phyloP scores from a whole-genome alignment of 345 rosid genomes.

The Hirschfeldia incana region DNA sequence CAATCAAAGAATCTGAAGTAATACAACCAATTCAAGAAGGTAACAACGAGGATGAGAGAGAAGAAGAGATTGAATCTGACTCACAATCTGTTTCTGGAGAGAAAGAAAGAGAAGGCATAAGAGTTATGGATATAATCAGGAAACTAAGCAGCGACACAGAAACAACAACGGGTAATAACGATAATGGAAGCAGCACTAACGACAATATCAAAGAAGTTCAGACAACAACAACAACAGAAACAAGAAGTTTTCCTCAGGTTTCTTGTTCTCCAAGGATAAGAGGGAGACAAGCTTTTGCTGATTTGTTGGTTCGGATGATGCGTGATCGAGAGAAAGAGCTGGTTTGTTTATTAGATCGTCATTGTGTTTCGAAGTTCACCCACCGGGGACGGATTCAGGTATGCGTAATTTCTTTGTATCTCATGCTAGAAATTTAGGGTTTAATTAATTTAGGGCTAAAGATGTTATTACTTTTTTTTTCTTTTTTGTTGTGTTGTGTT shows the following conservation, averaged over 20 bases:
- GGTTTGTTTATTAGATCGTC: conserved; percentile 46
- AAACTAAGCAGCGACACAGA: conserved; percentile 44
- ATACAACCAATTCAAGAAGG: conserved; percentile 29
- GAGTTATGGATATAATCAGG: conserved; percentile 71
- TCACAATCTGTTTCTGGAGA: conserved; percentile 39
- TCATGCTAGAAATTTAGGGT: neutral
- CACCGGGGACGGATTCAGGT: conserved; percentile 90
- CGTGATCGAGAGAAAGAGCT: conserved; percentile 63
- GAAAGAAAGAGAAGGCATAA: conserved; percentile 53
- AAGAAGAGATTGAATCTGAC: conserved; percentile 45
- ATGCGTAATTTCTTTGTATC: neutral
- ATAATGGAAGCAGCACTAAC: conserved; percentile 31
- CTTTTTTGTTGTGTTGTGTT: neutral
- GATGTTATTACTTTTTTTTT: neutral
- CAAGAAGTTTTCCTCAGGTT: conserved; percentile 35
- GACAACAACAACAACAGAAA: conserved; percentile 28
- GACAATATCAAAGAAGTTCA: conserved; percentile 37
- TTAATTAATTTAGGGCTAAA: conserved; percentile 15
- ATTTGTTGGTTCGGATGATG: conserved; percentile 60
- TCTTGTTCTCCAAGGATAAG: conserved; percentile 56
- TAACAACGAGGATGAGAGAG: conserved; percentile 4
- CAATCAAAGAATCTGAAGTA: conserved; percentile 1
- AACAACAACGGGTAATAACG: conserved; percentile 2
- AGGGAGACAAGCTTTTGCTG: conserved; percentile 81
- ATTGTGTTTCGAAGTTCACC: conserved; percentile 60